Evolutionary conservation across 2,329 filamentous ascomycete genomes (phyloP).

Genomic region (Microcyclospora tardicrescens): DNA sequence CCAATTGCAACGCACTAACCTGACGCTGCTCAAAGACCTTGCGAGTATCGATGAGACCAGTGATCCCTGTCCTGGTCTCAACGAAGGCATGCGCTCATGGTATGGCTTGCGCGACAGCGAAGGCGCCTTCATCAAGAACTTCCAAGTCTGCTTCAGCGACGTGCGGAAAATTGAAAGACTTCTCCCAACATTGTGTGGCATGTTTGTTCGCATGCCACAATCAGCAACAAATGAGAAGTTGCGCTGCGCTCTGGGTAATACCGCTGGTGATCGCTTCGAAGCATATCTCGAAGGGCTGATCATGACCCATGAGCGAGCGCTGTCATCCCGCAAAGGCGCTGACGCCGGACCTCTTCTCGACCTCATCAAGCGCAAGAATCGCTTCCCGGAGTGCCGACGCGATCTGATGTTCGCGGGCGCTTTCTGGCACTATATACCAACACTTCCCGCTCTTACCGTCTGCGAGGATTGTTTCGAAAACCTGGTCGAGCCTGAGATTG

Average conservation of each 20-base stretch:
- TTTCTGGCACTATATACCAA: constrained; percentile 65
- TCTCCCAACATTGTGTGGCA: constrained; percentile 56
- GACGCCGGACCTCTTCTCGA: constrained; percentile 51
- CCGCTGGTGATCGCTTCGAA: constrained; percentile 43
- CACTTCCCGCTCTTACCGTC: constrained; percentile 60
- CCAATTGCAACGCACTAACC: constrained; percentile 52
- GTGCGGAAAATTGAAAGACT: constrained; percentile 58
- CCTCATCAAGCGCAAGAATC: constrained; percentile 46
- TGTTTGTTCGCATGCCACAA: constrained; percentile 42
- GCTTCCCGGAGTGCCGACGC: constrained; percentile 50
- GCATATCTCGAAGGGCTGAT: constrained; percentile 45
- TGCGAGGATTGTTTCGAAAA: constrained; percentile 80
- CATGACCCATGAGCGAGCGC: constrained; percentile 35
- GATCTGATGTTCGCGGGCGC: constrained; percentile 47
- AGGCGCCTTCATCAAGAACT: constrained; percentile 54
- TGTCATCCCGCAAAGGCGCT: constrained; percentile 26
- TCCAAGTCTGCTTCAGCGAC: constrained; percentile 64
- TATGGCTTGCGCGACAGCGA: constrained; percentile 59
- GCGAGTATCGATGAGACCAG: constrained; percentile 47
- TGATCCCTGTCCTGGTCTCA: constrained; percentile 45
- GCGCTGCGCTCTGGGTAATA: constrained; percentile 55
- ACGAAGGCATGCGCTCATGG: constrained; percentile 52
- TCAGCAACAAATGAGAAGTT: constrained; percentile 37
- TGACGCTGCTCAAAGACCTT: constrained; percentile 57
- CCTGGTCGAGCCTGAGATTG: constrained; percentile 56